Base-by-base conservation (phyloP, 352 stramenopile species). In the Globisporangium iwayamae region DNA sequence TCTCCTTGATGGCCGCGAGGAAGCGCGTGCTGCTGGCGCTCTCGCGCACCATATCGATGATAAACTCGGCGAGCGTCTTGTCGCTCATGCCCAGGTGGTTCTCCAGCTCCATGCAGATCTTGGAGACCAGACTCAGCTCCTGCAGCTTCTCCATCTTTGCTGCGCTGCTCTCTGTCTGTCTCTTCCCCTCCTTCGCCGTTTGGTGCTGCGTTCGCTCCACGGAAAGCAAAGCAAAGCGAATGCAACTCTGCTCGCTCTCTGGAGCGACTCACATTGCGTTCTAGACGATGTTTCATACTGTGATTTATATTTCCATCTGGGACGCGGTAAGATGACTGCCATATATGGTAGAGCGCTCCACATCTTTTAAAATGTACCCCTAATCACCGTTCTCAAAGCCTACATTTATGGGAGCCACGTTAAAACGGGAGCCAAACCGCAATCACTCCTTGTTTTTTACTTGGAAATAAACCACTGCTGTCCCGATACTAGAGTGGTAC, bases 41-140 rank as follows among this genome's bases (percentile, higher is more conserved):
- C 47, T 88, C 72, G 54, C 91, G 83, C 51, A 96, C 87, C 61
- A 97, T 73, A 64, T 97, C 83, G 68, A 98, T 97, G 38, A 99
- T 84, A 65, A 98, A 99, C 83, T 99, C 96, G 11, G 96, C 89
- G 56, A 99, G 80, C 39, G 96, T 99, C 69, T 97, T 96, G 75
- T 99, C 97, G 62, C 90, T 94, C 73, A 99, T 90, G 43, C 94
- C 93, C 57, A 99, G 75, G 62, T 96, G 84, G 74, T 98, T 94
- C 68, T 94, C 87, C 60, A 96, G 77, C 73, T 91, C 84, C 67
- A 79, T 86, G 70, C 86, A 94, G 62, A 96, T 79, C 80, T 96
- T 96, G 67, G 85, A 96, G 71, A 96, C 71, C 62, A 96, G 68
- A 63, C 85, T 94, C 56, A 96, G 80, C 72, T 96, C 85, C 74